phyloP scores from a whole-genome alignment of 345 rosid genomes.

The Punica granatum region DNA sequence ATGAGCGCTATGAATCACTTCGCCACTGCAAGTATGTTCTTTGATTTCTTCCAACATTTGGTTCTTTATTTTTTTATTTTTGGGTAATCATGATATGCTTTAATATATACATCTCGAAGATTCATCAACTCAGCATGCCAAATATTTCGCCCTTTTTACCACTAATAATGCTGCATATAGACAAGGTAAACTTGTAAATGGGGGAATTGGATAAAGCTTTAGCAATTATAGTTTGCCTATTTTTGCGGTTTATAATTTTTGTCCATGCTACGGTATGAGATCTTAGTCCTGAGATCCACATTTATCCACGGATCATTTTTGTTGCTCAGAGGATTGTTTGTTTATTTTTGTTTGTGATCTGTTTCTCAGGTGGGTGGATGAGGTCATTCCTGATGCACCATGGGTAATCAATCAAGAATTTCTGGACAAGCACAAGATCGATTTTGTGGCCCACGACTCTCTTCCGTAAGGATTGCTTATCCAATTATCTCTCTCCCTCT shows the following conservation, averaged over 20 bases:
- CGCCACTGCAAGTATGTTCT: slow-evolving; percentile 89
- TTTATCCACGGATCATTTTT: no score
- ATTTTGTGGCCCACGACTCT: slow-evolving; percentile 83
- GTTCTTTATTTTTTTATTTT: not conserved
- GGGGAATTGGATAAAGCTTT: no score
- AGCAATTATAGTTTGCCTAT: no score
- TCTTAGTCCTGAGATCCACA: no score
- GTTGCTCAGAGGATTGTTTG: no score
- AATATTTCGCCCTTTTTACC: not conserved
- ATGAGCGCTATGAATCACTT: slow-evolving; percentile 85
- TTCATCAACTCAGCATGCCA: no score
- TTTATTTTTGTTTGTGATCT: slow-evolving; percentile 2
- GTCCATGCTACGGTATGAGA: no score
- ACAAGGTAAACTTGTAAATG: no score
- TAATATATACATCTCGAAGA: no score
- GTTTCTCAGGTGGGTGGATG: slow-evolving; percentile 80
- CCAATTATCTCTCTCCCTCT: not conserved
- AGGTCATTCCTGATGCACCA: slow-evolving; percentile 87
- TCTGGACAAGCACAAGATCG: slow-evolving; percentile 69
- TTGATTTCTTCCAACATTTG: not conserved
- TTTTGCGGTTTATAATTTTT: no score
- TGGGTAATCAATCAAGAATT: slow-evolving; percentile 86
- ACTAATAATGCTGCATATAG: not conserved
- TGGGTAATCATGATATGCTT: slow-evolving; percentile 3
- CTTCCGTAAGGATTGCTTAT: slow-evolving; percentile 59